These are phyloP conservation scores for Trichoderma gamsii DNA, from an alignment of 495 filamentous ascomycete genomes.

Conservation along the genomic window DNA sequence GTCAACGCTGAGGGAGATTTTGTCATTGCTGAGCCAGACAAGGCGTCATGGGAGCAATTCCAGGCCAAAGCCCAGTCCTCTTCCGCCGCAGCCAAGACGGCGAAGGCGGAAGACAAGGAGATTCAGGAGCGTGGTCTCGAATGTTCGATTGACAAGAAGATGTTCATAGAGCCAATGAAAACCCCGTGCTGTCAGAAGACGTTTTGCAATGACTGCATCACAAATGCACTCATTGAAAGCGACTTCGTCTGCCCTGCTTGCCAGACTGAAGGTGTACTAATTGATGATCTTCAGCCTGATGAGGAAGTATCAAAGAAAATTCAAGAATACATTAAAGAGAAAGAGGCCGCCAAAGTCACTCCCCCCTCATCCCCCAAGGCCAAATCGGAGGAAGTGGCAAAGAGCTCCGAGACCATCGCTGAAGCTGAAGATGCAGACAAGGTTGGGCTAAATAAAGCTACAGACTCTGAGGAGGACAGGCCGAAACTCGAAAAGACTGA, in stretches of 20 bases:
- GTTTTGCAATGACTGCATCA: constrained; percentile 98
- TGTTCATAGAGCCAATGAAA: constrained; percentile 96
- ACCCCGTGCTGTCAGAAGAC: constrained; percentile 96
- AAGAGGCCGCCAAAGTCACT: constrained; percentile 33
- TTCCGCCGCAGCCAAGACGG: constrained; percentile 67
- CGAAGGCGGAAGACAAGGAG: constrained; percentile 62
- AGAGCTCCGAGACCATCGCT: constrained; percentile 15
- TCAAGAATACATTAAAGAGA: constrained; percentile 67
- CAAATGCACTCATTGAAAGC: constrained; percentile 92
- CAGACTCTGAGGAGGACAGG: constrained; percentile 20
- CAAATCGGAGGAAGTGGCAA: constrained; percentile 19
- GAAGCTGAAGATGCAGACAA: neutral
- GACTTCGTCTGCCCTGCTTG: constrained; percentile 94
- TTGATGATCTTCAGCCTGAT: constrained; percentile 84
- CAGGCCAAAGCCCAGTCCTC: constrained; percentile 87
- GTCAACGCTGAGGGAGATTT: constrained; percentile 95
- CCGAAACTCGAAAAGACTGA: neutral
- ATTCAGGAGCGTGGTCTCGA: constrained; percentile 80
- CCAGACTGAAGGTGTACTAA: constrained; percentile 78
- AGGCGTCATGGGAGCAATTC: constrained; percentile 91
- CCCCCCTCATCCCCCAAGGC: constrained; percentile 21
- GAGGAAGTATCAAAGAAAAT: constrained; percentile 71
- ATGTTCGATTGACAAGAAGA: constrained; percentile 90
- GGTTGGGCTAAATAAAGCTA: neutral
- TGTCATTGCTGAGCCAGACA: constrained; percentile 90